These are phyloP conservation scores for Aphanoascus verrucosus DNA, from an alignment of 2,329 filamentous ascomycete genomes.

Conservation along the genomic window DNA sequence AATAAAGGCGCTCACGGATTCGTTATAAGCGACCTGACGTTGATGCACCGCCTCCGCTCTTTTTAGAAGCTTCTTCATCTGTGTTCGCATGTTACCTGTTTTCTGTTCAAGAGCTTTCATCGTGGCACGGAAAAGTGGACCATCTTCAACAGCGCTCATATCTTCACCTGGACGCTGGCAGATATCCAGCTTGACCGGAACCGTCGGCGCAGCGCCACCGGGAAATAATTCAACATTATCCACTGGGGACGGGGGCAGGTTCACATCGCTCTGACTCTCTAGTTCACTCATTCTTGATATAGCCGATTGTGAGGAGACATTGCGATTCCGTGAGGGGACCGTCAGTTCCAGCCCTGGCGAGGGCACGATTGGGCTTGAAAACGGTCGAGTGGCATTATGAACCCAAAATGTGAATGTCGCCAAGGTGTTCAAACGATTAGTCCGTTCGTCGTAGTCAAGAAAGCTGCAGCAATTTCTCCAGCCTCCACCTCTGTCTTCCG, in stretches of 20 bases:
- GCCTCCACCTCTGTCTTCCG: constrained; percentile 75
- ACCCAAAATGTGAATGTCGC: constrained; percentile 95
- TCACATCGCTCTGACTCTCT: constrained; percentile 37
- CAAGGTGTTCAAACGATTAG: constrained; percentile 76
- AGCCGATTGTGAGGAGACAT: constrained; percentile 78
- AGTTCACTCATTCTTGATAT: constrained; percentile 68
- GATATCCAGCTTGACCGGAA: constrained; percentile 69
- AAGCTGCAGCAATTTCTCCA: constrained; percentile 97
- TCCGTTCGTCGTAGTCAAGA: constrained; percentile 90
- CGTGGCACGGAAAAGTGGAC: constrained; percentile 87
- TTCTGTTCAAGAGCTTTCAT: constrained; percentile 96
- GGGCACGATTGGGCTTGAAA: constrained; percentile 50
- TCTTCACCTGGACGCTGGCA: constrained; percentile 79
- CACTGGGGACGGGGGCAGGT: constrained; percentile 22
- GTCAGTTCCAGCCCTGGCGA: constrained; percentile 58
- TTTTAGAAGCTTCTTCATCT: constrained; percentile 94
- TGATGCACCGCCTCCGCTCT: constrained; percentile 80
- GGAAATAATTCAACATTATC: constrained; percentile 6
- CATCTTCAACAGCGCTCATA: constrained; percentile 75
- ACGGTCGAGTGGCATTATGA: constrained; percentile 44
- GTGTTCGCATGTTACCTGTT: constrained; percentile 81
- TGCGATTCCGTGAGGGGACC: constrained; percentile 64
- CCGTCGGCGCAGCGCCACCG: neutral
- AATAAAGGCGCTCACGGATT: constrained; percentile 70
- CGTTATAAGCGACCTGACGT: constrained; percentile 74